Percentiles rank a stretch among this genome's conserved stretches.
phyloP scores from a whole-genome alignment of 2,329 filamentous ascomycete species.

The Boeremia lycopersici region DNA sequence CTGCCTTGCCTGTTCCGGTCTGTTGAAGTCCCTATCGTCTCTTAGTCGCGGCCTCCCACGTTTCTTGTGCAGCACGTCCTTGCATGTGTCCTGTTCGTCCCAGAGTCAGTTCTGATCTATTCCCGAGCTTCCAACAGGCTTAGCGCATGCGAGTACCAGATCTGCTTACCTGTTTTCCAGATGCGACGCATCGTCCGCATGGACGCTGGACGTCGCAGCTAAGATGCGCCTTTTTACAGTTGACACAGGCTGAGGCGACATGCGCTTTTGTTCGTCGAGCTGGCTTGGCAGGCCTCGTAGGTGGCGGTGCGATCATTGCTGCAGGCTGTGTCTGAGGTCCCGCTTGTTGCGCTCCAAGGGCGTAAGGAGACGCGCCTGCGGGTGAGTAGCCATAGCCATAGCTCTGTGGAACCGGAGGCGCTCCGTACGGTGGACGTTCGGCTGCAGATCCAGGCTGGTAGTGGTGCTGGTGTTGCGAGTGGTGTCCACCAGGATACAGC shows the following conservation, averaged over 20 bases:
- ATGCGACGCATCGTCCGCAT: constrained; percentile 76
- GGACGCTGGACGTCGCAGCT: constrained; percentile 71
- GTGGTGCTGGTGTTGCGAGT: constrained; percentile 29
- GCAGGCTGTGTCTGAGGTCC: constrained; percentile 42
- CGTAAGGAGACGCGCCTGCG: constrained; percentile 31
- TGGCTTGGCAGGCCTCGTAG: constrained; percentile 40
- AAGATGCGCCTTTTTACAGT: constrained; percentile 84
- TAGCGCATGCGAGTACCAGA: constrained; percentile 2
- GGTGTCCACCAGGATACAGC: constrained; percentile 40
- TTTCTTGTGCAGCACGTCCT: constrained; percentile 88
- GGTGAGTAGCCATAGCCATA: constrained; percentile 41
- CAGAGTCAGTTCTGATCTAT: constrained; percentile 20
- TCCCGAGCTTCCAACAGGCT: constrained; percentile 8
- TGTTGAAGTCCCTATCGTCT: constrained; percentile 56
- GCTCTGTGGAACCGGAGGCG: constrained; percentile 28
- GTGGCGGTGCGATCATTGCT: constrained; percentile 40
- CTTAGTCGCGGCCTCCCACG: constrained; percentile 77
- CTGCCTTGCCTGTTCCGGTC: constrained; percentile 37
- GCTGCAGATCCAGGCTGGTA: constrained; percentile 35
- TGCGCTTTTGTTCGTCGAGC: constrained; percentile 70
- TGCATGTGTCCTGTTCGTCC: constrained; percentile 67
- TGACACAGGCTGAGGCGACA: constrained; percentile 83
- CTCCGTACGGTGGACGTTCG: constrained; percentile 35
- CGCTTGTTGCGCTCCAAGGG: constrained; percentile 30
- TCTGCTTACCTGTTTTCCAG: constrained; percentile 68